These are phyloP conservation scores for Leccinum pellstonianum DNA, from an alignment of 768 basidiomycete genomes.

Conservation along the genomic window DNA sequence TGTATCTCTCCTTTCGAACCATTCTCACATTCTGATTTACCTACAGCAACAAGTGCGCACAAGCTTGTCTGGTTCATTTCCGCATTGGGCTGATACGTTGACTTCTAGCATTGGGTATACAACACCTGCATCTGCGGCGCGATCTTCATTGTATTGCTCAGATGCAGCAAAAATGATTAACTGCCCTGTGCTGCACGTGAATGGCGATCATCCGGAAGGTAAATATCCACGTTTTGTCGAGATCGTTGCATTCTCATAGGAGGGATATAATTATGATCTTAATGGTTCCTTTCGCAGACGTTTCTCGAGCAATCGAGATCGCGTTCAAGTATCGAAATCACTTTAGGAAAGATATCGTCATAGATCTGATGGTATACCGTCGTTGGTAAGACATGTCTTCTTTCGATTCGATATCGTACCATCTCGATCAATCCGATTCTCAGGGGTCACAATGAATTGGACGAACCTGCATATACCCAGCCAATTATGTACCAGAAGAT, in stretches of 20 bases:
- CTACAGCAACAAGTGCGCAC: neutral
- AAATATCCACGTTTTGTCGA: neutral
- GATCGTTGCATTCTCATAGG: neutral
- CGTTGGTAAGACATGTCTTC: slow-evolving; percentile 52
- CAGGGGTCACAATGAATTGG: slow-evolving; percentile 88
- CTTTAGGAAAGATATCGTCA: slow-evolving; percentile 89
- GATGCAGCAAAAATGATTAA: slow-evolving; percentile 90
- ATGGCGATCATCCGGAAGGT: slow-evolving; percentile 90
- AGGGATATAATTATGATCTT: neutral
- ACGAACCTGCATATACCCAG: slow-evolving; percentile 83
- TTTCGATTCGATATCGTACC: neutral
- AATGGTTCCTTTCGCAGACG: slow-evolving; percentile 48
- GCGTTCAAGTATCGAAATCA: slow-evolving; percentile 84
- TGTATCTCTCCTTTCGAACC: neutral
- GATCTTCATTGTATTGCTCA: slow-evolving; percentile 86
- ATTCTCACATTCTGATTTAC: neutral
- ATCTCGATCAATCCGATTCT: slow-evolving; percentile 1
- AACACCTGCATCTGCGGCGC: slow-evolving; percentile 78
- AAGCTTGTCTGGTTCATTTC: neutral
- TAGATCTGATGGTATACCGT: slow-evolving; percentile 87
- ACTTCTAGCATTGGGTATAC: slow-evolving; percentile 83
- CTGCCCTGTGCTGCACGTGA: slow-evolving; percentile 86
- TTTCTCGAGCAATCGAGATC: slow-evolving; percentile 80
- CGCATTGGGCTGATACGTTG: slow-evolving; percentile 1
- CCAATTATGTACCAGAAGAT: slow-evolving; percentile 93